These are phyloP conservation scores for Mallotus nudiflorus DNA, from an alignment of 345 rosid species.

Conservation along the genomic window DNA sequence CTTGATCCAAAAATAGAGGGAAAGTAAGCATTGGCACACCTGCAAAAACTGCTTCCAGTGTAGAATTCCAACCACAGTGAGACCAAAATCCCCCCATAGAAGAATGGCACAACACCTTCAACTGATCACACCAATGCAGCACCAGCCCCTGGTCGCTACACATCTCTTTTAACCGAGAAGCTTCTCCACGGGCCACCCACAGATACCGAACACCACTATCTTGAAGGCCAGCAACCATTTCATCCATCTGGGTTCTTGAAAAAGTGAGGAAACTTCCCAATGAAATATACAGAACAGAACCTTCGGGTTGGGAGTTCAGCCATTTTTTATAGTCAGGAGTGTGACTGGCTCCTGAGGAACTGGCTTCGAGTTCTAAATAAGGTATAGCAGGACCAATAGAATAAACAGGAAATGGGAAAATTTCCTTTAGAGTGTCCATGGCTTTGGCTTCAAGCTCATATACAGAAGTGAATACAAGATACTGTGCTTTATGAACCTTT, in stretches of 20 bases:
- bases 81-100: constrained; percentile 25
- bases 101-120: constrained; percentile 21
- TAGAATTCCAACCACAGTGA: constrained; percentile 24
- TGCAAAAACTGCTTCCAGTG: constrained; percentile 18
- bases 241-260: constrained; percentile 21
- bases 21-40: constrained; percentile 25
- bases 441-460: constrained; percentile 19
- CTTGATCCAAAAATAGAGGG: constrained; percentile 22
- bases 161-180: constrained; percentile 1
- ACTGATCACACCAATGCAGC: constrained; percentile 24
- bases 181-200: constrained; percentile 22
- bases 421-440: constrained; percentile 12
- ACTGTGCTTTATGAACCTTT: constrained; percentile 8
- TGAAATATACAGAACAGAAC: constrained; percentile 19
- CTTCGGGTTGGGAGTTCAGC: constrained; percentile 20
- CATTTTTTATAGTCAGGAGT: constrained; percentile 10
- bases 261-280: constrained; percentile 24
- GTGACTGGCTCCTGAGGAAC: neutral
- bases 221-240: constrained; percentile 18
- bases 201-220: constrained; percentile 9
- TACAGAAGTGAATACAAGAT: constrained; percentile 17
- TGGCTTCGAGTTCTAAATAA: constrained; percentile 12
- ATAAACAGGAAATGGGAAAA: constrained; percentile 3
- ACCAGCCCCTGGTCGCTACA: constrained; percentile 11
- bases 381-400: constrained; percentile 19